A percentile compares a stretch with the other conserved stretches of the same genome.
These are phyloP conservation scores for Fusarium zealandicum DNA, from an alignment of 2,329 filamentous ascomycete species.

Conservation along the genomic window DNA sequence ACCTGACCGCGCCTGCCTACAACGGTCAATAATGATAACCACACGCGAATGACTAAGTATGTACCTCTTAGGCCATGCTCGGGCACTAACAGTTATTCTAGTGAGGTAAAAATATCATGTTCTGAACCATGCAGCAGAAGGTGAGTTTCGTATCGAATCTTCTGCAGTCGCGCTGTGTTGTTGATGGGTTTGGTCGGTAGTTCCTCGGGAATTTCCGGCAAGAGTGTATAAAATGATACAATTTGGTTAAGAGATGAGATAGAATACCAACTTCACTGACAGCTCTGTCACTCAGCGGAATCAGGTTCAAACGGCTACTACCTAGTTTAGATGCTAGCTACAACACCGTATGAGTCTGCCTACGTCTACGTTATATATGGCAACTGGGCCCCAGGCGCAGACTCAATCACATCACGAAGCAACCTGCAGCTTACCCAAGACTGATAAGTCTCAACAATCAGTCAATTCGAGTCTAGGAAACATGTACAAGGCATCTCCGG, in stretches of 20 bases:
- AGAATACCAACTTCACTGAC: background rate
- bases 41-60: background rate
- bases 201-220: slow-evolving; percentile 23
- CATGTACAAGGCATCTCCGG: slow-evolving; percentile 44
- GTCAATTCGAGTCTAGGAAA: slow-evolving; percentile 47
- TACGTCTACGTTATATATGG: too few species aligned
- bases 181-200: slow-evolving; percentile 16
- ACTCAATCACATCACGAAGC: background rate
- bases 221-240: slow-evolving; percentile 16
- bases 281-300: background rate
- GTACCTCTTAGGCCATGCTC: background rate
- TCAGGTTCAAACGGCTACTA: too few species aligned
- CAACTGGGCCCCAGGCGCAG: too few species aligned
- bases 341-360: too few species aligned
- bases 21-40: background rate
- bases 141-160: background rate
- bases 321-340: too few species aligned
- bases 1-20: background rate
- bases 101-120: background rate
- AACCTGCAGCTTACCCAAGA: background rate
- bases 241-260: background rate
- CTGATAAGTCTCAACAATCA: slow-evolving; percentile 25
- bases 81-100: background rate
- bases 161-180: background rate
- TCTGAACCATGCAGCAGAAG: background rate